Evolutionary conservation across 2,329 filamentous ascomycete species (phyloP), one percentile per base, ranked within the genome.

Genomic region (Trichoderma hamatum): DNA sequence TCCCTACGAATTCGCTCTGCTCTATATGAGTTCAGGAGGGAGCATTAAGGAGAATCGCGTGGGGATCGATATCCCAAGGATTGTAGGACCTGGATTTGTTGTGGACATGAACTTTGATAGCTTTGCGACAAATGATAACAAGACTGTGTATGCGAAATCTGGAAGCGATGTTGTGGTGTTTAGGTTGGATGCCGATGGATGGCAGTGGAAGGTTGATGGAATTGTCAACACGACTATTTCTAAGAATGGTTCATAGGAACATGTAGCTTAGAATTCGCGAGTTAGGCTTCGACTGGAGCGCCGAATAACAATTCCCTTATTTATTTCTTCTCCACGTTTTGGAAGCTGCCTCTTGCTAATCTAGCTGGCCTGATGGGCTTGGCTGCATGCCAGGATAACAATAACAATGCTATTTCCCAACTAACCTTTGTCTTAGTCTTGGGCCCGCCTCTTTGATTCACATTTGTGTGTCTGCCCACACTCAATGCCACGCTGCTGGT

Each of bases 141-240:
- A 58, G 9, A 59, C 72, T 2, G 28, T 74, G 36, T 74, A 73
- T 71, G 72, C 68, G 24, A 70, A 72, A 2, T 66, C 69, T 14
- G 69, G 69, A 11, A 67, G 69, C 24, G 65, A 72, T n/a, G 52
- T 74, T 21, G 66, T 68, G 28, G 51, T 68, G n/a, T 75, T 72
- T 49, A n/a, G 61, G 26, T 43, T 69, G 26, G 64, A 69, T 36
- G 66, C 61, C 43, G 59, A 52, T 11, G 63, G 64, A 19, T 68
- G 32, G 66, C 58, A 19, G 9, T 74, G 72, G 70, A 58, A 32
- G 26, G n/a, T 34, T 16, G 65, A 68, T 43, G 66, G 70, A 32
- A 46, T 69, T 39, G 36, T 70, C 55, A 67, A 70, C 52, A 67
- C 13, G 58, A 58, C 43, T 14, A 30, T 62, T n/a, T 30, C 54